Conservation (phyloP, 2,329 filamentous ascomycete species). For the Talaromyces sp. region DNA sequence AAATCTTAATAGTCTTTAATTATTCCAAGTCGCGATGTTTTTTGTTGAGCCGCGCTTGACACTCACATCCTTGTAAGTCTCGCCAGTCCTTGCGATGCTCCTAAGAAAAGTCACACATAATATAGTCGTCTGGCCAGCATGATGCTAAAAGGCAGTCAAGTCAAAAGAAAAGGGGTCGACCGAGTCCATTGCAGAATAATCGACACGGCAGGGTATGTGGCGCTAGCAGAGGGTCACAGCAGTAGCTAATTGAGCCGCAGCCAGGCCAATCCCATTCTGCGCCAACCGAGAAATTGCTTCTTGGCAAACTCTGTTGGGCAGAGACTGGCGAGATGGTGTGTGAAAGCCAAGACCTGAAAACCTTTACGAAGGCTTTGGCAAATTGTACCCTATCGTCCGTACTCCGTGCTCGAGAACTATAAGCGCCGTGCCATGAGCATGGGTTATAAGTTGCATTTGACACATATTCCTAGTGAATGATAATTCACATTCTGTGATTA, state of each 20-base stretch:
- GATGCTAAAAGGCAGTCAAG: background rate
- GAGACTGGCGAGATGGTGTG: background rate
- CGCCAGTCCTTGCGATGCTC: background rate
- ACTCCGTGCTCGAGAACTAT: background rate
- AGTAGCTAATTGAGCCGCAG: background rate
- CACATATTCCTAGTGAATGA: background rate
- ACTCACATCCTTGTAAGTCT: background rate
- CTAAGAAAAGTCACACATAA: background rate
- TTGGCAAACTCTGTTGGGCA: background rate
- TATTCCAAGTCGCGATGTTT: background rate
- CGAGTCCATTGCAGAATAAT: background rate
- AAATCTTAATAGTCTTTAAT: background rate
- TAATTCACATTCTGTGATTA: background rate
- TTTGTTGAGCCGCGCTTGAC: background rate
- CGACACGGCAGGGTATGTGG: background rate
- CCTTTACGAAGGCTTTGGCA: background rate
- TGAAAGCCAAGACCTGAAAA: background rate
- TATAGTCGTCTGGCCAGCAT: background rate
- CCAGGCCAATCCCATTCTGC: background rate
- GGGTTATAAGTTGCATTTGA: background rate
- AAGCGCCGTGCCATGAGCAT: background rate
- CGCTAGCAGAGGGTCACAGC: background rate
- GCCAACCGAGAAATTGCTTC: background rate
- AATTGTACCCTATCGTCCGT: background rate
- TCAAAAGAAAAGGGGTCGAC: background rate